Evolutionary conservation across 2,329 filamentous ascomycete species (phyloP).

Genomic region (Fusarium buharicum): DNA sequence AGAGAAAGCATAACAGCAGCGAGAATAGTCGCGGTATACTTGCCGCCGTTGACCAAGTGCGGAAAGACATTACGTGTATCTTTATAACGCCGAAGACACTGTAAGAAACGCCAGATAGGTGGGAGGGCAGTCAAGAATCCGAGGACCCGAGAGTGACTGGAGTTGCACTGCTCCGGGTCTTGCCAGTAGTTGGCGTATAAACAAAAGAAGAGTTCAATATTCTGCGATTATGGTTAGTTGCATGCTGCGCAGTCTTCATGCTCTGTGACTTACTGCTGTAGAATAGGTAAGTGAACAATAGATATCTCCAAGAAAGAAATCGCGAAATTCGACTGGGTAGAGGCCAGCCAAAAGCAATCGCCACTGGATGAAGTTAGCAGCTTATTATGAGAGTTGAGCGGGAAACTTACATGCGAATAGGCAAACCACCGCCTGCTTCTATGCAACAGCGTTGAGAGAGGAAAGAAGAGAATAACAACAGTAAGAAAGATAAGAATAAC

Average conservation of each 20-base stretch:
- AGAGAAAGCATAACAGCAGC: constrained; percentile 82
- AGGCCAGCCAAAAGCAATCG: constrained; percentile 85
- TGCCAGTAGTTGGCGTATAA: constrained; percentile 85
- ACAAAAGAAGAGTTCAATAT: constrained; percentile 94
- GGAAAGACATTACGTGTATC: constrained; percentile 91
- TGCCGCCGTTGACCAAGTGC: constrained; percentile 90
- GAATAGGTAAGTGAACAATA: constrained; percentile 95
- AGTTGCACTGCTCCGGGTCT: constrained; percentile 82
- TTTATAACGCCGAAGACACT: constrained; percentile 88
- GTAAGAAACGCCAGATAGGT: constrained; percentile 88
- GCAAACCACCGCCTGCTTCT: constrained; percentile 85
- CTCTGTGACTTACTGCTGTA: constrained; percentile 73
- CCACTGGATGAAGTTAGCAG: constrained; percentile 65
- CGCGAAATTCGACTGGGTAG: constrained; percentile 94
- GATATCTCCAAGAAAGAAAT: constrained; percentile 98
- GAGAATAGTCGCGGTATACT: constrained; percentile 87
- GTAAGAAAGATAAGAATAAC: constrained; percentile 80
- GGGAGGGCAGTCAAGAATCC: constrained; percentile 88
- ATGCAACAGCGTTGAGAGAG: constrained; percentile 77
- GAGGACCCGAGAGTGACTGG: constrained; percentile 80
- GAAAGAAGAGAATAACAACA: constrained; percentile 76
- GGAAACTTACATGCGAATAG: constrained; percentile 79
- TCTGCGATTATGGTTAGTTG: constrained; percentile 60
- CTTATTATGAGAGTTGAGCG: fast-evolving
- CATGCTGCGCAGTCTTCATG: not conserved